A percentile compares a stretch with the other conserved stretches of the same genome.
Conservation (phyloP, 2,329 filamentous ascomycete species). For the Alternaria infectoria region DNA sequence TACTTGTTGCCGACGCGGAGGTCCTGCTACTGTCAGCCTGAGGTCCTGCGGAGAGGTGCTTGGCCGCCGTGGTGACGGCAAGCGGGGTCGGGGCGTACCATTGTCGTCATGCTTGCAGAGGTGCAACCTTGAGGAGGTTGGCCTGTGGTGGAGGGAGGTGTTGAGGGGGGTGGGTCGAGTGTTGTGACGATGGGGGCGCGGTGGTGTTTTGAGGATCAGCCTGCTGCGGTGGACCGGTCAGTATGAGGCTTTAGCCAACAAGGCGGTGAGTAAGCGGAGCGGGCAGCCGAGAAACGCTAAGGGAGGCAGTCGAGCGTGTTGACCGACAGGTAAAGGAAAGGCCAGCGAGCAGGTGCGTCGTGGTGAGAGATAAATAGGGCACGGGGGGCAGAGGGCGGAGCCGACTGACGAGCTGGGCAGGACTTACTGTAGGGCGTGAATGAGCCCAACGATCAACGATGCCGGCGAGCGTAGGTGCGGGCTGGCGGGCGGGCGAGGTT, state of each 20-base stretch:
- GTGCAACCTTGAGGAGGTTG: constrained; percentile 46
- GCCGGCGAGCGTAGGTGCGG: constrained; percentile 17
- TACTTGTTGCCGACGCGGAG: constrained; percentile 99
- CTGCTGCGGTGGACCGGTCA: constrained; percentile 49
- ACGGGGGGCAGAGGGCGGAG: constrained; percentile 29
- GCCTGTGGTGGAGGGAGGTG: constrained; percentile 24
- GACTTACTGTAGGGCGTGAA: constrained; percentile 48
- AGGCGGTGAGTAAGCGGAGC: constrained; percentile 52
- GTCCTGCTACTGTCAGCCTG: constrained; percentile 68
- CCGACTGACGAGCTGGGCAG: constrained; percentile 33
- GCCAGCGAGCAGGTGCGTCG: constrained; percentile 11
- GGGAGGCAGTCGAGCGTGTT: constrained; percentile 25
- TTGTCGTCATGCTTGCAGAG: constrained; percentile 64
- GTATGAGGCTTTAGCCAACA: constrained; percentile 49
- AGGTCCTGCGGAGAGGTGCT: constrained; percentile 16
- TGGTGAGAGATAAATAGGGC: constrained; percentile 22
- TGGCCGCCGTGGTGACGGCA: constrained; percentile 26
- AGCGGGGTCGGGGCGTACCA: constrained; percentile 58
- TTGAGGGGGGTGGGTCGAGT: constrained; percentile 22
- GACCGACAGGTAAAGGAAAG: constrained; percentile 21
- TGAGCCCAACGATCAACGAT: constrained; percentile 46
- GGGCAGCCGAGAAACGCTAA: constrained; percentile 33
- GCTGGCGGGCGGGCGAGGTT: constrained; percentile 18
- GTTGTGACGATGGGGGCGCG: constrained; percentile 24
- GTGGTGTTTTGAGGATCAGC: constrained; percentile 44